Evolutionary conservation across 2,329 filamentous ascomycete genomes (phyloP).

Genomic region (Chrysosporium keratinophilum): DNA sequence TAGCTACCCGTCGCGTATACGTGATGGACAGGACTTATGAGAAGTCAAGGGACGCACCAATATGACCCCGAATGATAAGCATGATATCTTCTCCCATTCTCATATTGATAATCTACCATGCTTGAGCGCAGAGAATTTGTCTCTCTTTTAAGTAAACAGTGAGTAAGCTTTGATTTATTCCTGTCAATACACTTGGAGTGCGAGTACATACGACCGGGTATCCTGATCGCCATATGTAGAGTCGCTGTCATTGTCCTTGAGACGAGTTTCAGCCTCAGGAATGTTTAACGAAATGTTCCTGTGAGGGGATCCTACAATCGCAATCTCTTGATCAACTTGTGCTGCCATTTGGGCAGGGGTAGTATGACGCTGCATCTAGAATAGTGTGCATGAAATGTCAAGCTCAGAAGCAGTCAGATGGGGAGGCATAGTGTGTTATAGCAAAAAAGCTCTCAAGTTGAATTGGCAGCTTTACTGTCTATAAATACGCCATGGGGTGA

Average conservation of each 20-base stretch:
- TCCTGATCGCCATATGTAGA: slow-evolving; percentile 1
- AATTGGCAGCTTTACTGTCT: no score
- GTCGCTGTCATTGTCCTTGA: background rate
- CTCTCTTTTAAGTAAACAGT: background rate
- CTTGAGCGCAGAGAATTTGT: slow-evolving; percentile 9
- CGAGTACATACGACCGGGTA: background rate
- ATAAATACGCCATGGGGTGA: no score
- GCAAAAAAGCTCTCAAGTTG: no score
- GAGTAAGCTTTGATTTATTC: background rate
- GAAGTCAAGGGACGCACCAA: slow-evolving; percentile 3
- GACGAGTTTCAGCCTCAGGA: background rate
- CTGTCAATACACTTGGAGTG: no score
- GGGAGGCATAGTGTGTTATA: background rate
- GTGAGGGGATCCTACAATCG: background rate
- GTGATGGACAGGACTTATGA: background rate
- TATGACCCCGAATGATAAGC: slow-evolving; percentile 13
- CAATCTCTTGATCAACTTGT: slow-evolving; percentile 2
- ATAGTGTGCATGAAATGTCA: no score
- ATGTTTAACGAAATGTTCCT: background rate
- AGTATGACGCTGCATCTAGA: no score
- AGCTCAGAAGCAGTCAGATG: background rate
- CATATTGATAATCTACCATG: slow-evolving; percentile 9
- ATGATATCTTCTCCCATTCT: slow-evolving; percentile 13
- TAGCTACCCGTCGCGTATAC: background rate
- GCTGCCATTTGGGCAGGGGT: no score